These are phyloP conservation scores for Neurospora intermedia DNA, from an alignment of 495 filamentous ascomycete species.

Conservation along the genomic window DNA sequence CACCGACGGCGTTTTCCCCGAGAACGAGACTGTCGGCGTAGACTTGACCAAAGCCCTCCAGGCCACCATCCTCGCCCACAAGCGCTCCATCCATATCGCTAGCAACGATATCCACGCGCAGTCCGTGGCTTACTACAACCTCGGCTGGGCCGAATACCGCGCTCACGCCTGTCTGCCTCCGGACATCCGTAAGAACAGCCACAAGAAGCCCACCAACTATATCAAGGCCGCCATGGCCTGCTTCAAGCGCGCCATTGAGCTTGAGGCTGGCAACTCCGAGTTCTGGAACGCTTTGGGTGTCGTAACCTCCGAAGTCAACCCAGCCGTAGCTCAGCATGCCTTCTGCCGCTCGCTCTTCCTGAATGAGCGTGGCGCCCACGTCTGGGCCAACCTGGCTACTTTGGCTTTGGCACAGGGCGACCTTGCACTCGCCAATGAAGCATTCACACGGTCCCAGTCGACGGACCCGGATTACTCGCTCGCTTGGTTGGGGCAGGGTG, in stretches of 20 bases:
- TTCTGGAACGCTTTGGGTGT: constrained; percentile 98
- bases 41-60: constrained; percentile 45
- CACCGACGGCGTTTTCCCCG: constrained; percentile 29
- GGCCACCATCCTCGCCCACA: constrained; percentile 71
- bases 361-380: constrained; percentile 73
- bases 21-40: constrained; percentile 37
- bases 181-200: constrained; percentile 33
- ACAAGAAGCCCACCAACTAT: constrained; percentile 47
- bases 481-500: constrained; percentile 89
- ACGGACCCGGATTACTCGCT: constrained; percentile 84
- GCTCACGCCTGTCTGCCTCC: constrained; percentile 54
- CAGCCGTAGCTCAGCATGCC: constrained; percentile 83
- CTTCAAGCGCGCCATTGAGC: constrained; percentile 93
- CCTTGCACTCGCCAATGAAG: constrained; percentile 69
- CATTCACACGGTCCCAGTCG: constrained; percentile 84
- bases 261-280: constrained; percentile 89
- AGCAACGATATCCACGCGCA: constrained; percentile 76
- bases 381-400: constrained; percentile 85
- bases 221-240: constrained; percentile 76
- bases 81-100: constrained; percentile 67
- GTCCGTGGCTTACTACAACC: constrained; percentile 91
- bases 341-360: constrained; percentile 87
- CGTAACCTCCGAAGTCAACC: constrained; percentile 71
- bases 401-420: constrained; percentile 81
- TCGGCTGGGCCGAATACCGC: constrained; percentile 86